These are phyloP conservation scores for Shiraia sp. DNA, from an alignment of 2,329 filamentous ascomycete species.

Conservation along the genomic window DNA sequence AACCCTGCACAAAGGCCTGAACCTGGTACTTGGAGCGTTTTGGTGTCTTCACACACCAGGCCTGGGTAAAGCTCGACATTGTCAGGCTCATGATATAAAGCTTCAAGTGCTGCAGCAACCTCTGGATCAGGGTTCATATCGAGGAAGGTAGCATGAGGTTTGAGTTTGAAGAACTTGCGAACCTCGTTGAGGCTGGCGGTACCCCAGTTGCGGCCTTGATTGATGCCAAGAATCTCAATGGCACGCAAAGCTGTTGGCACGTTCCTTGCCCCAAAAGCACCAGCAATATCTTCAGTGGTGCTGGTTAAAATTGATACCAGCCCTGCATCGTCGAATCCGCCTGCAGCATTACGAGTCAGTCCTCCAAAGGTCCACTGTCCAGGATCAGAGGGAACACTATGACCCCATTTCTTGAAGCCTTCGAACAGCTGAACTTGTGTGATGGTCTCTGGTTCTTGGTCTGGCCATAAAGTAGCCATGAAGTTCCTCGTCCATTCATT, in stretches of 20 bases:
- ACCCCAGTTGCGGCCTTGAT: slow-evolving; percentile 73
- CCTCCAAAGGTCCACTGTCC: slow-evolving; percentile 66
- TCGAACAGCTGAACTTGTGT: slow-evolving; percentile 53
- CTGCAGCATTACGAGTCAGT: slow-evolving; percentile 64
- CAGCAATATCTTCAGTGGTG: slow-evolving; percentile 68
- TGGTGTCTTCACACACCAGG: slow-evolving; percentile 71
- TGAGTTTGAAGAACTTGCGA: slow-evolving; percentile 74
- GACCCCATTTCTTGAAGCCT: slow-evolving; percentile 43
- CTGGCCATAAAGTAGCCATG: slow-evolving; percentile 5
- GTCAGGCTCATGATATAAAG: slow-evolving; percentile 55
- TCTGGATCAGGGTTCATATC: slow-evolving; percentile 68
- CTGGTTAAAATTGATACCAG: slow-evolving; percentile 70
- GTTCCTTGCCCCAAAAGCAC: slow-evolving; percentile 54
- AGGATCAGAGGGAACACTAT: slow-evolving; percentile 59
- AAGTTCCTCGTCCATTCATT: slow-evolving; percentile 72
- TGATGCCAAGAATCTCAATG: slow-evolving; percentile 73
- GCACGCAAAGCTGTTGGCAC: slow-evolving; percentile 46
- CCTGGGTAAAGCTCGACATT: slow-evolving; percentile 71
- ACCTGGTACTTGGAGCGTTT: slow-evolving; percentile 64
- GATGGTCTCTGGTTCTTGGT: background rate
- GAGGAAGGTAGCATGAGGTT: slow-evolving; percentile 72
- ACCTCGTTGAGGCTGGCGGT: slow-evolving; percentile 78
- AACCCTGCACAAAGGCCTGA: slow-evolving; percentile 75
- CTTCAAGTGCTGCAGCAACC: slow-evolving; percentile 49
- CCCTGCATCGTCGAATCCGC: slow-evolving; percentile 72